Evolutionary conservation across 495 filamentous ascomycete species (phyloP).

Genomic region (Lichenothelia convexa): DNA sequence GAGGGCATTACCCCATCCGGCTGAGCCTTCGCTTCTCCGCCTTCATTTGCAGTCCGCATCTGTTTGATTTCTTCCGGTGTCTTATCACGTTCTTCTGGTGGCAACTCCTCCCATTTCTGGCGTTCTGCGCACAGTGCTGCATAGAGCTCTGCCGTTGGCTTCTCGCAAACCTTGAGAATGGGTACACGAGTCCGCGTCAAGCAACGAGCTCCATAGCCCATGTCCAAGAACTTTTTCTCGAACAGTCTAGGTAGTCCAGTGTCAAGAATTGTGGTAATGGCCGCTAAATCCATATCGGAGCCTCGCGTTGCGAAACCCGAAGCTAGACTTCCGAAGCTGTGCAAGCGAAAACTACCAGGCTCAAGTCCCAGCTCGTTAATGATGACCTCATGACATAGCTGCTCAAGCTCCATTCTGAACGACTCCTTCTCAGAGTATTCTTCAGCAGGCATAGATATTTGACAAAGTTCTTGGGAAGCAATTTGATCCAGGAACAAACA

Average conservation of each 20-base stretch:
- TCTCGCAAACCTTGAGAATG: slow-evolving; percentile 65
- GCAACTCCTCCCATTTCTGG: slow-evolving; percentile 35
- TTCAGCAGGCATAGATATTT: slow-evolving; percentile 14
- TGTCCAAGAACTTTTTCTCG: slow-evolving; percentile 49
- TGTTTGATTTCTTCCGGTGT: slow-evolving; percentile 3
- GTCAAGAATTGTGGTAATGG: slow-evolving; percentile 32
- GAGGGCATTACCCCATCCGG: not conserved
- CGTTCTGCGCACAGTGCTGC: slow-evolving; percentile 35
- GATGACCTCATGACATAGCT: slow-evolving; percentile 35
- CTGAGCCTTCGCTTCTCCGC: not conserved
- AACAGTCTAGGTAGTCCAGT: slow-evolving; percentile 36
- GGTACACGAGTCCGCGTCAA: slow-evolving; percentile 58
- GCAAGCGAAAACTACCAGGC: slow-evolving; percentile 32
- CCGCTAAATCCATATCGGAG: slow-evolving; percentile 59
- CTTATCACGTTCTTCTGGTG: slow-evolving; percentile 15
- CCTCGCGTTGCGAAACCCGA: slow-evolving; percentile 56
- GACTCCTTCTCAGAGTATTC: slow-evolving; percentile 45
- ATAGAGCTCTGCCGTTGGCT: slow-evolving; percentile 35
- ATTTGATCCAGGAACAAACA: slow-evolving; percentile 18
- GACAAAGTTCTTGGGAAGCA: slow-evolving; percentile 13
- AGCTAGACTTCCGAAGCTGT: slow-evolving; percentile 52
- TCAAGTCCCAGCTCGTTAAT: slow-evolving; percentile 22
- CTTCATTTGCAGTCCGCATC: slow-evolving; percentile 6
- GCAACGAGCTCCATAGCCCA: slow-evolving; percentile 48
- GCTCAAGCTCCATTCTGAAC: slow-evolving; percentile 38